Percentiles rank a stretch among this genome's conserved stretches.
Conservation (phyloP, 2,329 filamentous ascomycete species). For the Claviceps maximensis region DNA sequence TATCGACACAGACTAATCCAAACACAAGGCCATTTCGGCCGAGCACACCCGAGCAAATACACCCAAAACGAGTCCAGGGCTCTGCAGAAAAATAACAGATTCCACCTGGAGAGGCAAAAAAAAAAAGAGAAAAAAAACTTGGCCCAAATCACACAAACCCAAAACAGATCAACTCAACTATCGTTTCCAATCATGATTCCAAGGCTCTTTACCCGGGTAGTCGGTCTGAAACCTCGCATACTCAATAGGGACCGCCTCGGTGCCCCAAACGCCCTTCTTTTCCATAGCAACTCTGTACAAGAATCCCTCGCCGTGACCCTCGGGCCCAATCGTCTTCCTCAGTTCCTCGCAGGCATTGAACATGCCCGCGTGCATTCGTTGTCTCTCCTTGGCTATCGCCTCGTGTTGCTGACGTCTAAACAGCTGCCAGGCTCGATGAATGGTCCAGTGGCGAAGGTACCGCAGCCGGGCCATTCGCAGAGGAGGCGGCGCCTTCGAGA, state of each 20-base stretch:
- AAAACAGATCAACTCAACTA: slow-evolving; percentile 12
- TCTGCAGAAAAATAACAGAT: too few species aligned
- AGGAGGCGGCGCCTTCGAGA: slow-evolving; percentile 45
- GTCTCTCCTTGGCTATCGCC: slow-evolving; percentile 54
- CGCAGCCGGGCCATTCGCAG: slow-evolving; percentile 82
- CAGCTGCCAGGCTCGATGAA: slow-evolving; percentile 89
- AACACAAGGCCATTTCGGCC: too few species aligned
- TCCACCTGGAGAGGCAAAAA: too few species aligned
- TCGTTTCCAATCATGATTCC: slow-evolving; percentile 88
- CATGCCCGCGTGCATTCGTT: slow-evolving; percentile 74
- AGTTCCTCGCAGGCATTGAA: slow-evolving; percentile 75
- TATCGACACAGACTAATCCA: too few species aligned
- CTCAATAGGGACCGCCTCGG: slow-evolving; percentile 72
- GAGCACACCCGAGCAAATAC: too few species aligned
- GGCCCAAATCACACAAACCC: background rate
- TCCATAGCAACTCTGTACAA: slow-evolving; percentile 81
- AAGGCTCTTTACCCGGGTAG: slow-evolving; percentile 62
- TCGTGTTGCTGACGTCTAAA: slow-evolving; percentile 57
- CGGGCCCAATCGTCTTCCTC: slow-evolving; percentile 44
- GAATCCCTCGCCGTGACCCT: slow-evolving; percentile 48
- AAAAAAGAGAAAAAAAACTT: background rate
- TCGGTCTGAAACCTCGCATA: slow-evolving; percentile 80
- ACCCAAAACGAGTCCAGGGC: too few species aligned
- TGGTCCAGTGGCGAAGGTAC: slow-evolving; percentile 92
- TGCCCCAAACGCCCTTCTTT: slow-evolving; percentile 72